Conservation (phyloP, 345 rosid species). For the Salix arbutifolia region DNA sequence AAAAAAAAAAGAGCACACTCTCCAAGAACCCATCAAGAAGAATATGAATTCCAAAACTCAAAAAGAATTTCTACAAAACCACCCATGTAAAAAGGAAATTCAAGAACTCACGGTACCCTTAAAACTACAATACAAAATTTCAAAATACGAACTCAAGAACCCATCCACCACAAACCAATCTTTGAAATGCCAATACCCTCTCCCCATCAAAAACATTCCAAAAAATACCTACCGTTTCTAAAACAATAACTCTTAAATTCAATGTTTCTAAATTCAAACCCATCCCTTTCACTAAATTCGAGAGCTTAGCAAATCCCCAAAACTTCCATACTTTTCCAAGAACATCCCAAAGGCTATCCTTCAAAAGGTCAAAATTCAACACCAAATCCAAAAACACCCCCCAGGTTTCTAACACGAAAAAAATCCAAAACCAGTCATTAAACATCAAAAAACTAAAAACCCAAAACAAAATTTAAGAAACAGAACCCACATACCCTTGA, state of each 20-base stretch:
- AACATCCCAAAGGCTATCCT: background rate
- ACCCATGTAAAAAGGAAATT: background rate
- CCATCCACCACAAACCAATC: background rate
- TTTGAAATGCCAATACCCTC: background rate
- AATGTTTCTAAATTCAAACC: background rate
- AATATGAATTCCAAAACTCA: background rate
- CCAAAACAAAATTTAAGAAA: background rate
- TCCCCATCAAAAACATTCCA: background rate
- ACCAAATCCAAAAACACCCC: background rate
- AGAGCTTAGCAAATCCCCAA: background rate
- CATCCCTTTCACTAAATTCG: background rate
- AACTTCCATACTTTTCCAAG: background rate
- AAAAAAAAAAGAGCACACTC: background rate
- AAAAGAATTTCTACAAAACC: background rate
- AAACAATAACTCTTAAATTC: background rate
- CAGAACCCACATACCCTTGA: slow-evolving; percentile 47
- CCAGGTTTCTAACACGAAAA: background rate
- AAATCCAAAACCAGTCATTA: background rate
- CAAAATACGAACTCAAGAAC: background rate
- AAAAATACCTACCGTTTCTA: background rate
- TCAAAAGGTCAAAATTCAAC: slow-evolving; percentile 5
- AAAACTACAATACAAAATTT: background rate
- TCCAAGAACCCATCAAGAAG: background rate
- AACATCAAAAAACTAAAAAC: background rate
- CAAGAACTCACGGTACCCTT: background rate